Evolutionary conservation across 371 early-diverging fungal species (phyloP).

Genomic region (Zopfochytrium polystomum): DNA sequence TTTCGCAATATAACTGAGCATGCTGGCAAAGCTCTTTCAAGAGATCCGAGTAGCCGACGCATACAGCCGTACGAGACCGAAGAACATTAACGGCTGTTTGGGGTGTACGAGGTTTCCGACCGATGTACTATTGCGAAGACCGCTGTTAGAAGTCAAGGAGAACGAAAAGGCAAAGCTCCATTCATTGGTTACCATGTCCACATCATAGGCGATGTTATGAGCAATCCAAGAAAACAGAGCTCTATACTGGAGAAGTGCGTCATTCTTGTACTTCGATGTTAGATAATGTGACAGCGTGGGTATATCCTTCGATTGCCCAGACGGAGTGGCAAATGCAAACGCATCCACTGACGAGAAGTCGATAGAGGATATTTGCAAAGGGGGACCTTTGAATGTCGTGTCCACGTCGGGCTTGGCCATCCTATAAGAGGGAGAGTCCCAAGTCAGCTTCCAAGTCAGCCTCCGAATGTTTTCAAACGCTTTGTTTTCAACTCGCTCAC

Average conservation of each 20-base stretch:
- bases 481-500: no score
- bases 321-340: no score
- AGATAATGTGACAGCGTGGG: background rate
- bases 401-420: no score
- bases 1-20: background rate
- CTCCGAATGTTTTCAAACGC: no score
- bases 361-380: no score
- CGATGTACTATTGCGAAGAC: background rate
- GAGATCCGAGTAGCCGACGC: constrained; percentile 12
- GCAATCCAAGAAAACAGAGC: constrained; percentile 13
- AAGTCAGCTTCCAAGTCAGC: no score
- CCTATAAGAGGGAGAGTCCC: no score
- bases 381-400: no score
- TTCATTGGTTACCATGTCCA: constrained; percentile 1
- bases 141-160: background rate
- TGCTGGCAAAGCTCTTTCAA: constrained; percentile 9
- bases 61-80: constrained; percentile 1
- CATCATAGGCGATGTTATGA: constrained; percentile 3
- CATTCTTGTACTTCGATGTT: background rate
- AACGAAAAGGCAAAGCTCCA: no score
- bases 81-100: constrained; percentile 11
- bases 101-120: background rate
- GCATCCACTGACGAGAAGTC: no score
- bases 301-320: no score
- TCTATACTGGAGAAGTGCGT: background rate